Conservation (phyloP, 495 filamentous ascomycete species). For the Talaromyces nanjingensis region DNA sequence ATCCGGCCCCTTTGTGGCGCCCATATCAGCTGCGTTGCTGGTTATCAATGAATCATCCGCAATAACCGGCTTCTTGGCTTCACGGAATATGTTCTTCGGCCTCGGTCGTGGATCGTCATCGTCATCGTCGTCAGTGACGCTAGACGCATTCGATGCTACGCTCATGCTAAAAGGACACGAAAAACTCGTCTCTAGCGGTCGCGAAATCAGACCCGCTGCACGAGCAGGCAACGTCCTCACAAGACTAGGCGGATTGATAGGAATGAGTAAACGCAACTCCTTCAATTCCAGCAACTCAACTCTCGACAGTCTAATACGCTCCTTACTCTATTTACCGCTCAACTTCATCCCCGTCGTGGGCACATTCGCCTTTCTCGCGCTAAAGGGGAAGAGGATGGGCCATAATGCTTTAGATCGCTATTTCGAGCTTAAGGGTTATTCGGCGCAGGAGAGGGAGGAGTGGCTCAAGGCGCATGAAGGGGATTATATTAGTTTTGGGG, state of each 20-base stretch:
- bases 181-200: constrained; percentile 59
- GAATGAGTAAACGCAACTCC: constrained; percentile 25
- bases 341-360: constrained; percentile 91
- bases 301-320: constrained; percentile 46
- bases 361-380: constrained; percentile 65
- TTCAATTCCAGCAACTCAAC: constrained; percentile 35
- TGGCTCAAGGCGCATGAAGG: constrained; percentile 58
- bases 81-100: not conserved
- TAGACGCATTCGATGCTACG: constrained; percentile 89
- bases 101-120: not conserved
- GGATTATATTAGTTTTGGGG: constrained; percentile 77
- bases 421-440: constrained; percentile 85
- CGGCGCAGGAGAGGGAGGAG: constrained; percentile 47
- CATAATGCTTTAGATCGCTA: constrained; percentile 55
- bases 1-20: constrained; percentile 75
- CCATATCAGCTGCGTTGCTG: constrained; percentile 65
- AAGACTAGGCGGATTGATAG: constrained; percentile 66
- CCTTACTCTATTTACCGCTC: constrained; percentile 73
- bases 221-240: constrained; percentile 47
- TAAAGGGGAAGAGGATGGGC: constrained; percentile 59
- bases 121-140: not conserved
- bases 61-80: constrained; percentile 39
- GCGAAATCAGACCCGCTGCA: constrained; percentile 54
- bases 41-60: constrained; percentile 77
- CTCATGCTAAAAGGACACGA: constrained; percentile 50